Evolutionary conservation across 2,329 filamentous ascomycete genomes (phyloP), one percentile per base, ranked within the genome.

Genomic region (Grosmannia serpens): DNA sequence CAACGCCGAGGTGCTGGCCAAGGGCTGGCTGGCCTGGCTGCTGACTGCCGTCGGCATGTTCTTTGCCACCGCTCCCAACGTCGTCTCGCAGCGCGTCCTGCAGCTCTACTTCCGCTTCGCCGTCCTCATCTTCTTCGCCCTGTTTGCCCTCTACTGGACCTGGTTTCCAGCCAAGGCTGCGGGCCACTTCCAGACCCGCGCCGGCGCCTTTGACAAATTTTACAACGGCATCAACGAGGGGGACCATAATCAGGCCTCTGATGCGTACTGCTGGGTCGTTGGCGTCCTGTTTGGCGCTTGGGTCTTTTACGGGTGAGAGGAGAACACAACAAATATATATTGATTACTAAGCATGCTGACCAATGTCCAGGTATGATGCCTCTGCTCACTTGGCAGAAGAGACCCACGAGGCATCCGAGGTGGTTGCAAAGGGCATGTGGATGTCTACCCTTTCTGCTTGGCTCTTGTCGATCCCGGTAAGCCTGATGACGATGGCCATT

Each of bases 31-130:
- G 46, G 69, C 72, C 0, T 61, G 65, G 0, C 62, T 81, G 0
- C 64, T 81, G 2, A 67, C 65, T 0, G 63, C 67, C 0, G 77
- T 77, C 1, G 67, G 71, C 22, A 80, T 77, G 0, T 65, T 76
- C 2, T 75, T 77, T 52, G 64, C 74, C n/a, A 68, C 80, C 6
- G 73, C 78, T 44, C 71, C 75, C 4, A 74, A 85, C 61, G 74
- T 86, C 10, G 81, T 86, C 62, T 66, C 74, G 0, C 74, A 78
- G 56, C 74, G 82, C 9, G 65, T 70, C 20, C 63, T 73, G n/a
- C 62, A 67, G 62, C 61, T 67, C 46, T 72, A 72, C 55, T 72
- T 73, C 57, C 68, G 71, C 22, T 71, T 72, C 50, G 70, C 70
- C 10, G 62, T 71, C 24, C 59, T 68, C 57, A 70, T 72, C 56